Conservation (phyloP, 169 alveolate species). For the Plasmodium cynomolgi region DNA sequence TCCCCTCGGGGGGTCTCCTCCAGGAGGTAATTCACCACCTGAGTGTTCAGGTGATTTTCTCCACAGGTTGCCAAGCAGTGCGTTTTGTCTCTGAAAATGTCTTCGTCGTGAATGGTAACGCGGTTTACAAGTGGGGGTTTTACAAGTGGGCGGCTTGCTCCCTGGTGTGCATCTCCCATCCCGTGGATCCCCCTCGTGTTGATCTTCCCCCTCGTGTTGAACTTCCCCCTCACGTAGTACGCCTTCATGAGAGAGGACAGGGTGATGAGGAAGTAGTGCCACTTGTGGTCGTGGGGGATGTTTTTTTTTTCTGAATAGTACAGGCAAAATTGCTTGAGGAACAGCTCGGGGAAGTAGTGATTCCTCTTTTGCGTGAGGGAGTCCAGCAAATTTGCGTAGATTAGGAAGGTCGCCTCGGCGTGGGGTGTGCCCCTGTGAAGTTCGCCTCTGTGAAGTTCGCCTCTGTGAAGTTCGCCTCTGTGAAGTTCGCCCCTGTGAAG, state of each 20-base stretch:
- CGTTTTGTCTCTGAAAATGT: constrained; percentile 20
- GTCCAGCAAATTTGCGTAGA: constrained; percentile 29
- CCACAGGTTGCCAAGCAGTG: neutral
- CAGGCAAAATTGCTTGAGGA: constrained; percentile 44
- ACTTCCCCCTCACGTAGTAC: constrained; percentile 12
- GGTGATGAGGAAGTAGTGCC: constrained; percentile 54
- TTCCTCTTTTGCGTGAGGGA: constrained; percentile 33
- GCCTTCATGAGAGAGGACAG: constrained; percentile 26
- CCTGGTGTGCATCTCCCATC: neutral
- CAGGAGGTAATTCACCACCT: neutral
- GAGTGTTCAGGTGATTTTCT: constrained; percentile 5
- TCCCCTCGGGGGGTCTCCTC: neutral
- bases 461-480: too few species aligned
- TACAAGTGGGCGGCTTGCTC: neutral
- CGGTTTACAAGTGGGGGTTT: neutral
- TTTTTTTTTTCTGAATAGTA: constrained; percentile 24
- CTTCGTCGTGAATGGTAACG: constrained; percentile 45
- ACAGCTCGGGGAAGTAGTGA: constrained; percentile 12
- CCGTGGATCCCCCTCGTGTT: neutral
- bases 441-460: too few species aligned
- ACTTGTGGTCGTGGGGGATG: constrained; percentile 16
- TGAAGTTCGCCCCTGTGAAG: too few species aligned
- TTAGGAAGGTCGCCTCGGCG: neutral
- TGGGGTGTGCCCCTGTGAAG: neutral
- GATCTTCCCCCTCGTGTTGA: neutral